phyloP scores from a whole-genome alignment of 306 rosid species.

The Corylus avellana region DNA sequence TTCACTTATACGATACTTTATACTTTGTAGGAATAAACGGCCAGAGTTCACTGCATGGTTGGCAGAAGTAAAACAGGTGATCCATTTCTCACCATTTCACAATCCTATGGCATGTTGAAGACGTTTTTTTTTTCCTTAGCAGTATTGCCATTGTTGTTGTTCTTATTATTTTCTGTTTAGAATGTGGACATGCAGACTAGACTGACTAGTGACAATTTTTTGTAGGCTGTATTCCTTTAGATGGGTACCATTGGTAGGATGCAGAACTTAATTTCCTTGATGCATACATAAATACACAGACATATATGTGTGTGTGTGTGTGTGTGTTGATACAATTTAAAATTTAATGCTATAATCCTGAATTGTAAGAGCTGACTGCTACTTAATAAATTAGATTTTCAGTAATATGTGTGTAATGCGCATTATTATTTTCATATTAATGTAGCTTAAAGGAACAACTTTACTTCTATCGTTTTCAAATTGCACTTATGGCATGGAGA shows the following conservation, averaged over 20 bases:
- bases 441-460: neutral
- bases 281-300: neutral
- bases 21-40: conserved; percentile 76
- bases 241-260: neutral
- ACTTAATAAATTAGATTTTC: neutral
- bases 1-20: conserved; percentile 22
- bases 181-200: neutral
- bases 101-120: neutral
- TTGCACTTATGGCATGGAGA: conserved; percentile 10
- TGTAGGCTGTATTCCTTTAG: neutral
- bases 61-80: conserved; percentile 86
- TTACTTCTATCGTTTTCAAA: neutral
- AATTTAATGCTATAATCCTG: neutral
- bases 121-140: neutral
- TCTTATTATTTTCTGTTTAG: neutral
- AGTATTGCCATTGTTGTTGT: neutral
- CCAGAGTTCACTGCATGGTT: conserved; percentile 99
- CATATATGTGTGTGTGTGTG: too few relatives aligned
- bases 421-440: neutral
- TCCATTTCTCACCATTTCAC: conserved; percentile 28
- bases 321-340: neutral
- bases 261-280: conserved; percentile 3
- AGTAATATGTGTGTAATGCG: conserved; percentile 16
- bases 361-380: neutral
- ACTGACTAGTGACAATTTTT: too few relatives aligned